A percentile compares a stretch with the other conserved stretches of the same genome.
phyloP scores from a whole-genome alignment of 306 rosid species.

The Prinsepia uniflora region DNA sequence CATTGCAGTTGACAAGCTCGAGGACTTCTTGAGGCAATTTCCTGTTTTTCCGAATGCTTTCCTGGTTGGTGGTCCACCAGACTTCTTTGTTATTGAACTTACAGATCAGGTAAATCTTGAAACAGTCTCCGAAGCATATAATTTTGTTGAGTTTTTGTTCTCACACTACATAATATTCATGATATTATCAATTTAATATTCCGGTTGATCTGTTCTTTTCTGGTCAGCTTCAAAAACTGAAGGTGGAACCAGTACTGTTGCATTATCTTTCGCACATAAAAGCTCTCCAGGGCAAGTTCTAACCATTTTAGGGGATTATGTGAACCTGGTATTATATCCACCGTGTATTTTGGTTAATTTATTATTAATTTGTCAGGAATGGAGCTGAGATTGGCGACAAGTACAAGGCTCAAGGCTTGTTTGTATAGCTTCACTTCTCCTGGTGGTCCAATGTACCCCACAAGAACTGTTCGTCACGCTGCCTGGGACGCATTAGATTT shows the following conservation, averaged over 20 bases:
- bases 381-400: slow-evolving; percentile 93
- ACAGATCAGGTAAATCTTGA: slow-evolving; percentile 65
- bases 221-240: slow-evolving; percentile 84
- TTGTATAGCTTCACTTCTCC: slow-evolving; percentile 94
- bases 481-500: slow-evolving; percentile 95
- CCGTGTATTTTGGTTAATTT: slow-evolving; percentile 17
- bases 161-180: not conserved
- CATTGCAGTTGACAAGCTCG: slow-evolving; percentile 69
- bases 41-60: slow-evolving; percentile 80
- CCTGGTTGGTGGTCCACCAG: slow-evolving; percentile 76
- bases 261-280: slow-evolving; percentile 77
- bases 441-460: slow-evolving; percentile 97
- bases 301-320: slow-evolving; percentile 18
- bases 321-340: slow-evolving; percentile 17
- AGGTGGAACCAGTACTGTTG: slow-evolving; percentile 92
- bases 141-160: not conserved
- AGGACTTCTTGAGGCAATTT: slow-evolving; percentile 70
- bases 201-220: slow-evolving; percentile 13
- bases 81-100: slow-evolving; percentile 85
- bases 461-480: slow-evolving; percentile 97
- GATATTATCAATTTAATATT: not conserved
- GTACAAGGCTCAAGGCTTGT: slow-evolving; percentile 84
- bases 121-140: too few species aligned
- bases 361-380: slow-evolving; percentile 41
- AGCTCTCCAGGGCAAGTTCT: slow-evolving; percentile 65